phyloP scores from a whole-genome alignment of 345 rosid genomes.

The Nephelium lappaceum region DNA sequence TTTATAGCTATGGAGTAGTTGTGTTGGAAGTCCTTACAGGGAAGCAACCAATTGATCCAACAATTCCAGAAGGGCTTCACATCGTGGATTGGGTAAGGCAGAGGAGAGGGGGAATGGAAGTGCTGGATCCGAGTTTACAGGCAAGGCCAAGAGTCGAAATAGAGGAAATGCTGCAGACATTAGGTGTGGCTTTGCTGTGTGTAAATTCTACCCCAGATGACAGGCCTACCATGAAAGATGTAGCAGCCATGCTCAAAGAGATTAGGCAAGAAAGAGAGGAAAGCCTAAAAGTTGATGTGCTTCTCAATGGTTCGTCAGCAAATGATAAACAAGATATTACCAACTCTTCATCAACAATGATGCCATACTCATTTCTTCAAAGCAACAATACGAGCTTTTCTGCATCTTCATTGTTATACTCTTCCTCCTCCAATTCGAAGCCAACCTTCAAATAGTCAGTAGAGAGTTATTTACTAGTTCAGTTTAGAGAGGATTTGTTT shows the following conservation, averaged over 20 bases:
- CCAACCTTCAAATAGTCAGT: slow-evolving; percentile 37
- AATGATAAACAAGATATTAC: slow-evolving; percentile 23
- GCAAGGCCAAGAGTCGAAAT: slow-evolving; percentile 55
- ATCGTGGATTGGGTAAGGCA: slow-evolving; percentile 77
- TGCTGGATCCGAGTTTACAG: slow-evolving; percentile 44
- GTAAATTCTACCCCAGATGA: slow-evolving; percentile 59
- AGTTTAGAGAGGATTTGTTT: background rate
- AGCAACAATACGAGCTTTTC: slow-evolving; percentile 66
- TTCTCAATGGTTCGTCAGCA: slow-evolving; percentile 27
- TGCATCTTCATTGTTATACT: slow-evolving; percentile 56
- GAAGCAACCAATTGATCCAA: slow-evolving; percentile 88
- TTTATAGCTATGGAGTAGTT: slow-evolving; percentile 90
- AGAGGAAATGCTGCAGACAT: slow-evolving; percentile 64
- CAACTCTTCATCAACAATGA: slow-evolving; percentile 27
- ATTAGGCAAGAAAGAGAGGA: slow-evolving; percentile 67
- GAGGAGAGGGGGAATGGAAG: slow-evolving; percentile 43
- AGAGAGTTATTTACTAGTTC: slow-evolving; percentile 1
- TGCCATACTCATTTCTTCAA: slow-evolving; percentile 30
- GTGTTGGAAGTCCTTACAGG: slow-evolving; percentile 81
- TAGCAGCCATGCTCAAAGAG: slow-evolving; percentile 67
- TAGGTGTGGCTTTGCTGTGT: slow-evolving; percentile 75
- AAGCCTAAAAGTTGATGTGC: slow-evolving; percentile 39
- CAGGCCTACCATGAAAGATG: slow-evolving; percentile 77
- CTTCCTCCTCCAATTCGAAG: slow-evolving; percentile 47
- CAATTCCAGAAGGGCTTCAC: slow-evolving; percentile 73